Evolutionary conservation across 176 grass and related monocot genomes (phyloP), one percentile per base, ranked within the genome.

Genomic region (Carex pumila): DNA sequence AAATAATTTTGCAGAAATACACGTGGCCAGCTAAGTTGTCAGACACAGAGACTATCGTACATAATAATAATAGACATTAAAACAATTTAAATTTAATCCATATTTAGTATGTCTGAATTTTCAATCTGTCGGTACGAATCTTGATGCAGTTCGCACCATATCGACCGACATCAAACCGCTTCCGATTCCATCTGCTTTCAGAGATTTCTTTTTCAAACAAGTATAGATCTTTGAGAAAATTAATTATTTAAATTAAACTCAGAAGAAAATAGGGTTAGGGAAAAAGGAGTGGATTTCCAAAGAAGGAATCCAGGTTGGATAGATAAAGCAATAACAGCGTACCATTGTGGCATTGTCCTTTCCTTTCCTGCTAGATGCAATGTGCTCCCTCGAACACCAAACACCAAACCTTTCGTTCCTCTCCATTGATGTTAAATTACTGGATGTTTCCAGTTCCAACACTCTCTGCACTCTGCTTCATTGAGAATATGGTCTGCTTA

Each of bases 311-410:
- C 69, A 49, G 39, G 69, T 34, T 22, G 69, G 69, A 72, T 10
- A 76, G 47, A 76, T 76, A 55, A 76, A 76, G 71, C 47, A 55
- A 54, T 56, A 77, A 56, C 73, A 31, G 21, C 73, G 50, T 77
- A 77, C 73, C 50, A 17, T 9, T n/a, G n/a, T n/a, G n/a, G n/a
- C n/a, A n/a, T n/a, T 32, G 73, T 77, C 73, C 50, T 56, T 53
- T 75, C 13, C 34, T 34, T 34, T 34, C 3, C 22, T 55, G 13
- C 0, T 49, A 15, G 73, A 56, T 77, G 55, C 50, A 77, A 56
- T 77, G 50, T 54, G 25, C 13, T 17, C 0, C 73, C 4, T 15
- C 22, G 22, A 53, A 53, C 45, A 29, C n/a, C 71, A 8, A 53
- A 74, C 39, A 74, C 4, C 1, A 21, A 10, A 11, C 3, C 39